A percentile compares a stretch with the other conserved stretches of the same genome.
These are phyloP conservation scores for Acorus calamus DNA, from an alignment of 106 monocot species.

Conservation along the genomic window DNA sequence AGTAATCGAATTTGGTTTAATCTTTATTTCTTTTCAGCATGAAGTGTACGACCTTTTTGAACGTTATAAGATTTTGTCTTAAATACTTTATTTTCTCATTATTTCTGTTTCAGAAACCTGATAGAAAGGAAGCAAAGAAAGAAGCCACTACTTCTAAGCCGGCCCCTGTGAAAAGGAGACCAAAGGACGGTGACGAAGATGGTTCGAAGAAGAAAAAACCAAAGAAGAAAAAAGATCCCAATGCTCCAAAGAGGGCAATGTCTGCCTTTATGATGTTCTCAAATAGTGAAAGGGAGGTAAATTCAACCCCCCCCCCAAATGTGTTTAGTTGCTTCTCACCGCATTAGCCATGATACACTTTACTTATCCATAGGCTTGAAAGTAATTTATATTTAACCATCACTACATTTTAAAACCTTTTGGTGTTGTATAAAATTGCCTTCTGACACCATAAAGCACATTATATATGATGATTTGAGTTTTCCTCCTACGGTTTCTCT, in stretches of 20 bases:
- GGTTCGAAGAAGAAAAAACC: constrained; percentile 59
- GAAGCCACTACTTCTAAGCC: constrained; percentile 45
- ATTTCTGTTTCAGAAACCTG: constrained; percentile 43
- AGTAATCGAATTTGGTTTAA: constrained; percentile 8
- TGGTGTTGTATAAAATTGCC: too few relatives aligned
- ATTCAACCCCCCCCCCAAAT: neutral
- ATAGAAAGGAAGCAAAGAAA: constrained; percentile 52
- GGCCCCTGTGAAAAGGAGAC: constrained; percentile 47
- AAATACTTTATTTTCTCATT: neutral
- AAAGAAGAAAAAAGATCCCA: constrained; percentile 96
- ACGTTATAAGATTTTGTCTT: too few relatives aligned
- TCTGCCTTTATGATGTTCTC: constrained; percentile 97
- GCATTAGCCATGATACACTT: too few relatives aligned
- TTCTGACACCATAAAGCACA: too few relatives aligned
- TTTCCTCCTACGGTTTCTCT: too few relatives aligned
- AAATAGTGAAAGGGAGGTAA: constrained; percentile 88
- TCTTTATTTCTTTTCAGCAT: too few relatives aligned
- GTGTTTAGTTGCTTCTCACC: too few relatives aligned
- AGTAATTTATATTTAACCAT: too few relatives aligned
- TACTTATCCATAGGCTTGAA: too few relatives aligned
- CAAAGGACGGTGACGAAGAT: constrained; percentile 68
- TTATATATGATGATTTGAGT: too few relatives aligned
- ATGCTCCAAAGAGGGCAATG: constrained; percentile 96
- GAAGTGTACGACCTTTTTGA: too few relatives aligned
- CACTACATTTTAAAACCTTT: too few relatives aligned